Evolutionary conservation across 805 yeast genomes (phyloP), one percentile per base, ranked within the genome.

Genomic region (Barnettozyma botsteinii): DNA sequence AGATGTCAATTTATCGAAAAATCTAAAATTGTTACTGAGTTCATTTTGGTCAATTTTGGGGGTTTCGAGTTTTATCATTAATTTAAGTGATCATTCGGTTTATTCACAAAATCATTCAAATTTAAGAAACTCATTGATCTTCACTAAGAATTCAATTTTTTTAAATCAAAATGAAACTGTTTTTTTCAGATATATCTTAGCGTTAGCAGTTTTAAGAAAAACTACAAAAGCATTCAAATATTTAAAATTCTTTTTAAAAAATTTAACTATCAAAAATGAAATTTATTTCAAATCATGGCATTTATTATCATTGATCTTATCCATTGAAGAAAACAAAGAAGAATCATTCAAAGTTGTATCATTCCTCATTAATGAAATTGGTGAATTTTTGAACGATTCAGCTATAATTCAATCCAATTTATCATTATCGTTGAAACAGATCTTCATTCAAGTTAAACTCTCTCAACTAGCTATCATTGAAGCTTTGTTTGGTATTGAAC

Each of bases 381-480:
- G 66, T 57, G 60, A 60, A 14, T 49, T 43, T 17, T 17, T 49
- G 8, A 47, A 36, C 19, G 49, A 41, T 5, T 3, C 33, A 8
- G 34, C 48, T 6, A 40, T 47, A 13, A 7, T 13, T 10, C 20
- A 23, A 23, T 23, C 17, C 10, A 17, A 17, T n/a, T 7, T 45
- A 8, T 10, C 41, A 3, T 19, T 34, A 0, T 6, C 17, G 1
- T 40, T 42, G 27, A 48, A 49, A 20, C 49, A 24, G 35, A 35
- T 72, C 42, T 70, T 79, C 41, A 55, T 80, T 38, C 85, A 85
- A 55, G 67, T 87, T 56, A 84, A 84, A 50, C 68, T 84, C 60
- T 81, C 95, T 0, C 85, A 82, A 51, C 62, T 87, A 27, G 77
- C 85, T 2, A 64, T 86, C n/a, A 62, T 77, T 38, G 88, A 83